Conservation (phyloP, 176 grass and related monocot genomes). For the Pharus latifolius region DNA sequence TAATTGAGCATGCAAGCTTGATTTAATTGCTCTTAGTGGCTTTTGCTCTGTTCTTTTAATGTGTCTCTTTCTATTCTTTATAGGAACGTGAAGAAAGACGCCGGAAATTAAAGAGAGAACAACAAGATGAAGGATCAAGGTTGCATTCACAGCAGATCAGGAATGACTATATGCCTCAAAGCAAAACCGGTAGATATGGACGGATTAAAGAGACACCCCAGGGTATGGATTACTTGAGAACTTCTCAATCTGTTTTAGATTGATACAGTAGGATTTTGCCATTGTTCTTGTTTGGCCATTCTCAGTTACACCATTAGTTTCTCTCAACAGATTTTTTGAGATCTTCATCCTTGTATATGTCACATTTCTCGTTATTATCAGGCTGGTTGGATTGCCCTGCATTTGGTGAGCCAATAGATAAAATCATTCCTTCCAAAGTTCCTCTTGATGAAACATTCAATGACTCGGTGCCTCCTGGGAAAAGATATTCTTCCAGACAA, state of each 20-base stretch:
- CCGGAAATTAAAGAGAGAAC: constrained; percentile 51
- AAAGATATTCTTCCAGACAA: constrained; percentile 98
- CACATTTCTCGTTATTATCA: constrained; percentile 17
- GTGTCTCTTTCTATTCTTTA: background rate
- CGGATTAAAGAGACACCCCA: constrained; percentile 73
- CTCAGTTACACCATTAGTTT: background rate
- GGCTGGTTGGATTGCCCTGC: constrained; percentile 93
- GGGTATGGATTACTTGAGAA: constrained; percentile 26
- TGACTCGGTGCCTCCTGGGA: constrained; percentile 72
- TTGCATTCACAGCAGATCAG: constrained; percentile 35
- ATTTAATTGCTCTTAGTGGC: background rate
- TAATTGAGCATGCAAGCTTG: background rate
- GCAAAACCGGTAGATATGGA: constrained; percentile 38
- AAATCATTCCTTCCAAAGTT: constrained; percentile 98
- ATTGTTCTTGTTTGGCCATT: background rate
- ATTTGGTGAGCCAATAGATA: constrained; percentile 84
- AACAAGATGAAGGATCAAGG: constrained; percentile 52
- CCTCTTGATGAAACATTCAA: constrained; percentile 97
- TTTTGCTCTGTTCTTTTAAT: background rate
- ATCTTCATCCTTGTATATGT: background rate
- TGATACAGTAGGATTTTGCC: background rate
- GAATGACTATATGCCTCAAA: constrained; percentile 60
- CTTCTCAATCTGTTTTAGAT: background rate
- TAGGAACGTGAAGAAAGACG: constrained; percentile 94
- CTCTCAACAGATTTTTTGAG: background rate